phyloP scores from a whole-genome alignment of 768 basidiomycete genomes.

The Cantharellus anzutake region DNA sequence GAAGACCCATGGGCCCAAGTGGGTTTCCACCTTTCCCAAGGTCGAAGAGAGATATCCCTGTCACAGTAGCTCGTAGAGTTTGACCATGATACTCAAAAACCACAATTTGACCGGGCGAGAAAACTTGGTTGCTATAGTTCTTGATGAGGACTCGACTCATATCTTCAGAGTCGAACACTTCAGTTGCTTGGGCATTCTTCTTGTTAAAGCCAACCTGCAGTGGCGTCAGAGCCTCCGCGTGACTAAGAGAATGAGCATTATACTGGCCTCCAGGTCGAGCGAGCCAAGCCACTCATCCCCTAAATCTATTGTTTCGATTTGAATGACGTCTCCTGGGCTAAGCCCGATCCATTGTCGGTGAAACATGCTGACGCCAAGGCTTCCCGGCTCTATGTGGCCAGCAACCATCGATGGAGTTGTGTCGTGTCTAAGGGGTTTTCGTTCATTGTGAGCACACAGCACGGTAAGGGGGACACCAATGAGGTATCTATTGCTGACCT shows the following conservation, averaged over 20 bases:
- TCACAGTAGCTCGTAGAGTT: conserved; percentile 53
- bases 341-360: conserved; percentile 86
- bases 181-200: conserved; percentile 32
- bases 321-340: conserved; percentile 61
- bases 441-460: neutral
- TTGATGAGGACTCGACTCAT: conserved; percentile 56
- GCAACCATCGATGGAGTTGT: conserved; percentile 24
- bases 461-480: neutral
- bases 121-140: conserved; percentile 51
- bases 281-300: conserved; percentile 50
- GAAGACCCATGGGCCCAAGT: conserved; percentile 34
- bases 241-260: neutral
- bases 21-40: conserved; percentile 23
- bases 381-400: conserved; percentile 43
- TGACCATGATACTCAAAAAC: conserved; percentile 82
- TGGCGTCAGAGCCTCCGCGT: neutral
- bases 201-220: conserved; percentile 34
- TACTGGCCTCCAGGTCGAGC: conserved; percentile 49
- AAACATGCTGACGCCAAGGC: conserved; percentile 54
- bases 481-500: conserved; percentile 27
- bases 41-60: conserved; percentile 38
- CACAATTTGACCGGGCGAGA: conserved; percentile 48
- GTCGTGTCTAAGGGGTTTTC: conserved; percentile 38
- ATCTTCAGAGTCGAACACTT: conserved; percentile 77
- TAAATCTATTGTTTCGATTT: conserved; percentile 37